These are phyloP conservation scores for Mycena sp. DNA, from an alignment of 1,284 basidiomycete species.

Conservation along the genomic window DNA sequence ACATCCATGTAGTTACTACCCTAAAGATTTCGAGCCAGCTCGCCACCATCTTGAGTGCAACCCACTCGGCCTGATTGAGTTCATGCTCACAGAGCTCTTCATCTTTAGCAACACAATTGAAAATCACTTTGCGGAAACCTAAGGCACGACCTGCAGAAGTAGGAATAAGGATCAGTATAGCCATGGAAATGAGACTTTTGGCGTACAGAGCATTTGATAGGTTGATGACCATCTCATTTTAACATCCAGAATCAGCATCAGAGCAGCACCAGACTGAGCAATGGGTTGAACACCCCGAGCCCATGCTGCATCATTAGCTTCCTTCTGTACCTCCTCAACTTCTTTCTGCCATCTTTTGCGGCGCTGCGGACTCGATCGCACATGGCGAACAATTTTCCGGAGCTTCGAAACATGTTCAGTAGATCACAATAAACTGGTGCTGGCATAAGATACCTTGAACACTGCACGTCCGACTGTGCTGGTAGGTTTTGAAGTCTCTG, in stretches of 20 bases:
- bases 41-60: background rate
- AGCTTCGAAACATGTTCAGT: constrained; percentile 31
- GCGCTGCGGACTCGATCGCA: constrained; percentile 36
- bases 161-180: background rate
- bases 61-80: background rate
- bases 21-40: background rate
- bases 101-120: background rate
- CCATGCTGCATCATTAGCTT: too few species aligned
- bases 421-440: background rate
- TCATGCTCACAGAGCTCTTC: background rate
- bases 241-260: constrained; percentile 36
- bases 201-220: constrained; percentile 37
- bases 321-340: constrained; percentile 16
- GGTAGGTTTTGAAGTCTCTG: background rate
- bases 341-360: constrained; percentile 27
- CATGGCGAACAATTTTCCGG: constrained; percentile 34
- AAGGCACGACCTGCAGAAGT: background rate
- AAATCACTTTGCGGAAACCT: background rate
- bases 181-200: background rate
- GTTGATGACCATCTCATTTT: constrained; percentile 37
- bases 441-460: constrained; percentile 15
- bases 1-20: background rate
- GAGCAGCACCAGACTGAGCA: too few species aligned
- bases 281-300: too few species aligned
- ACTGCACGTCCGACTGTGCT: constrained; percentile 10